These are phyloP conservation scores for Xylaria sp. DNA, from an alignment of 2,329 filamentous ascomycete species.

Conservation along the genomic window DNA sequence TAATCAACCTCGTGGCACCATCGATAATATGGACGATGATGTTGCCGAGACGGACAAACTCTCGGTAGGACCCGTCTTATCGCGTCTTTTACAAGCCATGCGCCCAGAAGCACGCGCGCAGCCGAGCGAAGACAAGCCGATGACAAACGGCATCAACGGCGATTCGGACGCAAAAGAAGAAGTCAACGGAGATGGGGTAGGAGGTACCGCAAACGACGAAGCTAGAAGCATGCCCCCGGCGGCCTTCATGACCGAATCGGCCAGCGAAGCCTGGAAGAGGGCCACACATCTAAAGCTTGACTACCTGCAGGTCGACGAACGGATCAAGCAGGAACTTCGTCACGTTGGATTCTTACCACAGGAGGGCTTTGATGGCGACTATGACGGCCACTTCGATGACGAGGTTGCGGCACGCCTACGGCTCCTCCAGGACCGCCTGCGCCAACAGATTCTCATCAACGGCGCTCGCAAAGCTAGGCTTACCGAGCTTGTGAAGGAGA, in stretches of 20 bases:
- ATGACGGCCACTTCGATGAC: slow-evolving; percentile 91
- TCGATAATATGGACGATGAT: slow-evolving; percentile 88
- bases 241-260: slow-evolving; percentile 81
- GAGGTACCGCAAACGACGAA: slow-evolving; percentile 51
- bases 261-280: slow-evolving; percentile 81
- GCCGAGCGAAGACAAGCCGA: slow-evolving; percentile 66
- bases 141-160: slow-evolving; percentile 61
- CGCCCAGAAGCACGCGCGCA: slow-evolving; percentile 76
- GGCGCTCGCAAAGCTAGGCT: slow-evolving; percentile 89
- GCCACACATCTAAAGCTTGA: slow-evolving; percentile 80
- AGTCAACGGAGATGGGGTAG: slow-evolving; percentile 59
- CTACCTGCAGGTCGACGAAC: slow-evolving; percentile 87
- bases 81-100: slow-evolving; percentile 82
- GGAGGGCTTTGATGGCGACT: slow-evolving; percentile 75
- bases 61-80: slow-evolving; percentile 86
- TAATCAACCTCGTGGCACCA: slow-evolving; percentile 85
- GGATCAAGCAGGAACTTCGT: slow-evolving; percentile 88
- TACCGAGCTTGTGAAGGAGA: slow-evolving; percentile 87
- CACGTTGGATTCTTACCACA: slow-evolving; percentile 87
- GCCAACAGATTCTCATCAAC: slow-evolving; percentile 86
- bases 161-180: slow-evolving; percentile 65
- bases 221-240: slow-evolving; percentile 71
- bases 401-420: slow-evolving; percentile 92
- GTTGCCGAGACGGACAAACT: slow-evolving; percentile 89
- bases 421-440: slow-evolving; percentile 82